Evolutionary conservation across 495 filamentous ascomycete species (phyloP), one percentile per base, ranked within the genome.

Genomic region (Cercophora sp.): DNA sequence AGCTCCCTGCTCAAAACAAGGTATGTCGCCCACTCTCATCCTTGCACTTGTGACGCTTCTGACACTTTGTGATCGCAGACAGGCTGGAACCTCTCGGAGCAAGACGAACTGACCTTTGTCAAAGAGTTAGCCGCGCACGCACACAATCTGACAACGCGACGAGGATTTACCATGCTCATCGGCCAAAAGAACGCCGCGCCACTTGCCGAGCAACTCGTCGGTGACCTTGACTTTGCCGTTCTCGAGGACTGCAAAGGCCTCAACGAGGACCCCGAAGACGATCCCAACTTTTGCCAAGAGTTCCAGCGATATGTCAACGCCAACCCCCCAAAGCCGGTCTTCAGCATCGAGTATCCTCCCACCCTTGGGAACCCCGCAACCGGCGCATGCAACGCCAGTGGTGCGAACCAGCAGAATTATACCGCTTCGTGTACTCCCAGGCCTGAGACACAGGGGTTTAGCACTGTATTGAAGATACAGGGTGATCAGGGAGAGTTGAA

Each of bases 181-280:
- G 43, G 43, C 5, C 43, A 47, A 16, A 47, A 47, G 23, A 47
- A 47, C 43, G 43, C 43, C 4, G 23, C 43, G 11, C 11, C 8
- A 15, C 8, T 47, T 24, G 23, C 9, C 25, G 4, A 4, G 10
- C 8, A 3, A 9, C 10, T 47, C 4, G 5, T 13, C 23, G 8
- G 23, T 22, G 23, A 15, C 4, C 13, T 47, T 13, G 43, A 47
- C 26, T 47, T 47, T 16, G 43, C 43, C 5, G 43, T 47, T 13
- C 43, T 47, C 8, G 43, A 47, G 19, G 43, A 47, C 26, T 47
- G 43, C 43, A 31, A 27, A 24, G 23, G 25, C 43, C 13, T 31
- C 18, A n/a, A 13, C 5, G 13, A 47, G 13, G 81, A 85, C 57
- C 6, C 22, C 13, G 5, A 5, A 4, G 5, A 24, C 13, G 9